phyloP scores from a whole-genome alignment of 805 yeast genomes.

The Torulaspora quercuum region DNA sequence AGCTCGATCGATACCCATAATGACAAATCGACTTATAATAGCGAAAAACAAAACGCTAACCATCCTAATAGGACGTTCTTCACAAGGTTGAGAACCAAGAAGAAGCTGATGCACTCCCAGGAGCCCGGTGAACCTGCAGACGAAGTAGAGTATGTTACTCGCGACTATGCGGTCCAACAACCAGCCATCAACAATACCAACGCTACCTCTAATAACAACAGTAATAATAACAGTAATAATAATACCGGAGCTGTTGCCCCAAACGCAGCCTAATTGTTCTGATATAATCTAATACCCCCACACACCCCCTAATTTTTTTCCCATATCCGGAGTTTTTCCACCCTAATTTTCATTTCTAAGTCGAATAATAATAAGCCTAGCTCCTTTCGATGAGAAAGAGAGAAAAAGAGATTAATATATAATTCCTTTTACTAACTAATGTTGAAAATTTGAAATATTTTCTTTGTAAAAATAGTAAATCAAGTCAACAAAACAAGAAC shows the following conservation, averaged over 20 bases:
- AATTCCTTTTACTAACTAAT: constrained; percentile 13
- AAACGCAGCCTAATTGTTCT: constrained; percentile 1
- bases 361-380: constrained; percentile 1
- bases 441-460: constrained; percentile 6
- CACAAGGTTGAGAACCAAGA: constrained; percentile 16
- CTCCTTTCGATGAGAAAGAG: constrained; percentile 5
- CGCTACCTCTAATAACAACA: not conserved
- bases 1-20: constrained; percentile 19
- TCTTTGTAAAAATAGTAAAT: constrained; percentile 11
- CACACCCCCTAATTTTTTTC: not conserved
- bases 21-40: constrained; percentile 20
- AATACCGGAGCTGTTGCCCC: no score
- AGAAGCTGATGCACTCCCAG: constrained; percentile 5
- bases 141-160: constrained; percentile 10
- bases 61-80: constrained; percentile 11
- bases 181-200: constrained; percentile 2
- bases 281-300: not conserved
- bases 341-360: constrained; percentile 8
- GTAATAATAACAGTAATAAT: no score
- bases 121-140: constrained; percentile 13
- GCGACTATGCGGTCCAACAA: constrained; percentile 10
- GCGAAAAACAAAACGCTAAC: constrained; percentile 10
- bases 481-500: constrained; percentile 3
- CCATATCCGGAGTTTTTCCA: constrained; percentile 2
- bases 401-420: constrained; percentile 7